Conservation (phyloP, 2,329 filamentous ascomycete species). For the Hyphodiscus sp. region DNA sequence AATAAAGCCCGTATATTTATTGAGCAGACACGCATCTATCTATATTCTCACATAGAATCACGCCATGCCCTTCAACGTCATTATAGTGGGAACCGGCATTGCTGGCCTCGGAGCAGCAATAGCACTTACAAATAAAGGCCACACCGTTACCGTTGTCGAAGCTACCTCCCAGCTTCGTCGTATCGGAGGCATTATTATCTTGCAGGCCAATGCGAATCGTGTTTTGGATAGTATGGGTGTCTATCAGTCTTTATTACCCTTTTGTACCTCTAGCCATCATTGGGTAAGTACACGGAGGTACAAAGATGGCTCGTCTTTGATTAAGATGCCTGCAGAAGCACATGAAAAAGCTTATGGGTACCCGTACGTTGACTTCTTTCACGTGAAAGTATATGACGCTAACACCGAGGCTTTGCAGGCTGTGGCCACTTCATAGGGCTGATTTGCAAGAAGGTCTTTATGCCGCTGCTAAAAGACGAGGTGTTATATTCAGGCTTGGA, state of each 20-base stretch:
- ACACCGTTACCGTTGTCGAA: neutral
- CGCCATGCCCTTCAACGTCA: neutral
- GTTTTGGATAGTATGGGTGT: neutral
- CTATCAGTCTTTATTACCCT: neutral
- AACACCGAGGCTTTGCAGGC: neutral
- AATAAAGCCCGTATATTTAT: no score
- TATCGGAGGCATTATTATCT: neutral
- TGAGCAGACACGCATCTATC: no score
- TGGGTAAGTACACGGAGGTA: neutral
- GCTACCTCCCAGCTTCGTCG: neutral
- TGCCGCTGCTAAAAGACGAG: neutral
- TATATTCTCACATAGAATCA: no score
- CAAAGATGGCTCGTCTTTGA: neutral
- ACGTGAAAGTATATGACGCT: no score
- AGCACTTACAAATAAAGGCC: neutral
- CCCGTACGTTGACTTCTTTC: neutral
- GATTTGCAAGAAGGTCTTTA: slow-evolving; percentile 1
- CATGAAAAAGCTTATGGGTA: neutral
- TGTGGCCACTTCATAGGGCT: neutral
- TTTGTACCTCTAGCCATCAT: neutral
- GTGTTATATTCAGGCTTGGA: neutral
- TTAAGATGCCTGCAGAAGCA: neutral
- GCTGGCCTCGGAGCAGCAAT: neutral
- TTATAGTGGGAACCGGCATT: neutral
- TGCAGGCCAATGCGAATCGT: neutral